Conservation (phyloP, 1,284 basidiomycete species). For the Apiotrichum domesticum region DNA sequence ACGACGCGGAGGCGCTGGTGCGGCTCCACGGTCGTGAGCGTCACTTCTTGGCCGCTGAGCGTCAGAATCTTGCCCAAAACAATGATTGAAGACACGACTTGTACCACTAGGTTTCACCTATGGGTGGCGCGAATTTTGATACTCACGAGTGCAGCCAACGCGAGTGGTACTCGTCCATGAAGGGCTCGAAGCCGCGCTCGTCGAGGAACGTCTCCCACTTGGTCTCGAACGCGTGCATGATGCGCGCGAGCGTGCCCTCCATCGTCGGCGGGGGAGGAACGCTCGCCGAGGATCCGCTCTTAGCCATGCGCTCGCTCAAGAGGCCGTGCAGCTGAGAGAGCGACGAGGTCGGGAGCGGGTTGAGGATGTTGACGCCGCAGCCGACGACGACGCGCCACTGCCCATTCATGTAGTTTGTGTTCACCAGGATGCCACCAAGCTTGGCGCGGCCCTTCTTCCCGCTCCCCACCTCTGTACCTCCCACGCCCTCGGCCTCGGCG, state of each 20-base stretch:
- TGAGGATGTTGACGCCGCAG: slow-evolving; percentile 83
- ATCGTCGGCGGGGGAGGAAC: slow-evolving; percentile 54
- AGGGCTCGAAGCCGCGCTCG: slow-evolving; percentile 64
- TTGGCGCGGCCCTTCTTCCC: slow-evolving; percentile 56
- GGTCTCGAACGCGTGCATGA: slow-evolving; percentile 70
- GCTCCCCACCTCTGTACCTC: slow-evolving; percentile 30
- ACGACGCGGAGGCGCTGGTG: slow-evolving; percentile 67
- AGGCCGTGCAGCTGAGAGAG: slow-evolving; percentile 59
- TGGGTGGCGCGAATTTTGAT: not conserved
- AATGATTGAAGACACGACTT: too few species aligned
- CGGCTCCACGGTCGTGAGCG: slow-evolving; percentile 68
- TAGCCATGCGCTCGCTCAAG: slow-evolving; percentile 20
- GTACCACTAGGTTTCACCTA: too few species aligned
- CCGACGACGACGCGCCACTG: slow-evolving; percentile 75
- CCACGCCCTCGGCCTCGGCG: slow-evolving; percentile 52
- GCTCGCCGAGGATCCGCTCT: slow-evolving; percentile 18
- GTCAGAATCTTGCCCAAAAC: too few species aligned
- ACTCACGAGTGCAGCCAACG: slow-evolving; percentile 86
- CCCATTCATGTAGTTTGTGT: slow-evolving; percentile 70
- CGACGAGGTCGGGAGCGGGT: slow-evolving; percentile 75
- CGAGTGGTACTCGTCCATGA: slow-evolving; percentile 69
- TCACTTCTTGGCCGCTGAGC: slow-evolving; percentile 72
- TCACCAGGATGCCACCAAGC: slow-evolving; percentile 86
- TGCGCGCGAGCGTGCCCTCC: slow-evolving; percentile 68
- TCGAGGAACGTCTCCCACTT: slow-evolving; percentile 70